Conservation (phyloP, 1,284 basidiomycete species). For the Ustilago shanxiensis region DNA sequence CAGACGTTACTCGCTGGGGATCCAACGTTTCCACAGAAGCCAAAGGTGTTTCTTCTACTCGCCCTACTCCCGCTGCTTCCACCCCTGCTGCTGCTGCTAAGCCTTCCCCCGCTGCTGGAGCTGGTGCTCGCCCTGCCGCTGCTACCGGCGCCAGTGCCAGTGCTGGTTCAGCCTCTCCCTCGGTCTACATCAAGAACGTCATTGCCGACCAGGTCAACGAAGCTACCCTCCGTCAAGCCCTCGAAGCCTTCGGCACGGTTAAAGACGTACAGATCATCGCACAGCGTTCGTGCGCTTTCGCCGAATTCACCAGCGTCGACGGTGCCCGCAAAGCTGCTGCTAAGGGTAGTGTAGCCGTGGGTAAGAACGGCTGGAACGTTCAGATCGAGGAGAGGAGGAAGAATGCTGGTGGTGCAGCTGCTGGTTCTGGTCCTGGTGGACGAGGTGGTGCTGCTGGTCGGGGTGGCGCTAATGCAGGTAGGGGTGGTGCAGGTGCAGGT, state of each 20-base stretch:
- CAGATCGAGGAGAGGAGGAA: conserved; percentile 90
- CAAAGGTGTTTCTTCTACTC: conserved; percentile 47
- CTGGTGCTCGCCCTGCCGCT: conserved; percentile 1
- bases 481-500: conserved; percentile 10
- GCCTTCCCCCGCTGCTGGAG: conserved; percentile 7
- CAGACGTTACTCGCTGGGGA: conserved; percentile 65
- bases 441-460: conserved; percentile 12
- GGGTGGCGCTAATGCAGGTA: no score
- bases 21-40: conserved; percentile 60
- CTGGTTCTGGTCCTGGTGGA: conserved; percentile 54
- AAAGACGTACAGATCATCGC: conserved; percentile 91
- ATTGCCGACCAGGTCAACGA: conserved; percentile 82
- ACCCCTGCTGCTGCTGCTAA: conserved; percentile 19
- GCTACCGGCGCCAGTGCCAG: conserved; percentile 4
- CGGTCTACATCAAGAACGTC: conserved; percentile 74
- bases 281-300: conserved; percentile 90
- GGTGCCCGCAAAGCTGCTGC: conserved; percentile 86
- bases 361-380: conserved; percentile 76
- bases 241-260: conserved; percentile 83
- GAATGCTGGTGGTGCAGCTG: conserved; percentile 74
- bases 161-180: conserved; percentile 22
- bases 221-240: conserved; percentile 75
- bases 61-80: conserved; percentile 61
- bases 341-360: conserved; percentile 87
- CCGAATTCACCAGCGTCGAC: conserved; percentile 86